Evolutionary conservation across 2,329 filamentous ascomycete genomes (phyloP).

Genomic region (Cylindrodendrum hubeiense): DNA sequence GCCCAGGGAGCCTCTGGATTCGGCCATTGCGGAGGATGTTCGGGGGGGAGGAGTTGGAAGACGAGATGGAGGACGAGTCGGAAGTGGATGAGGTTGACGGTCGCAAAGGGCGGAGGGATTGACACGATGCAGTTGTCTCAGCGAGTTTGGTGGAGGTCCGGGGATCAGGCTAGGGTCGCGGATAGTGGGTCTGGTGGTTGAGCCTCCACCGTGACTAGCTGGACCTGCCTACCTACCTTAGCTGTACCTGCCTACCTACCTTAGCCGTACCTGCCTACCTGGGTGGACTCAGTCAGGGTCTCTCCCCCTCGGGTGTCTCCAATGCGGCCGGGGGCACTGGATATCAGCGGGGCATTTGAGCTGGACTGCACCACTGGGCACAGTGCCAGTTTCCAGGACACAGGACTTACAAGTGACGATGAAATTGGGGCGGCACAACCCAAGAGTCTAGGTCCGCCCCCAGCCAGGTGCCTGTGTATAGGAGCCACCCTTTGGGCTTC

Average conservation of each 20-base stretch:
- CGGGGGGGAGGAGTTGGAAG: neutral
- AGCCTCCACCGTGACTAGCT: constrained; percentile 23
- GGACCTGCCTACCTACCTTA: constrained; percentile 27
- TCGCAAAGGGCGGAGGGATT: neutral
- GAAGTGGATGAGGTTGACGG: neutral
- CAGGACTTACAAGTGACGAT: no score
- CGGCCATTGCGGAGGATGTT: constrained; percentile 21
- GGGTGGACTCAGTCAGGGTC: constrained; percentile 16
- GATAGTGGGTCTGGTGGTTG: constrained; percentile 26
- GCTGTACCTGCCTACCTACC: constrained; percentile 29
- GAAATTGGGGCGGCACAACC: no score
- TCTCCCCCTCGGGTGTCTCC: no score
- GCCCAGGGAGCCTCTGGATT: constrained; percentile 64
- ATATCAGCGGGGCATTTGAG: no score
- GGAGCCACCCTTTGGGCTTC: no score
- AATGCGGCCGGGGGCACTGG: no score
- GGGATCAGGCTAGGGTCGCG: constrained; percentile 4
- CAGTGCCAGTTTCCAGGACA: no score
- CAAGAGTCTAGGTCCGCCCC: no score
- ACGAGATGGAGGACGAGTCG: neutral
- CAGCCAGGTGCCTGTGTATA: no score
- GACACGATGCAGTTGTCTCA: neutral
- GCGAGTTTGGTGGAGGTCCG: neutral
- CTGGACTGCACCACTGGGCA: no score
- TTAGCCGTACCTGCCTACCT: constrained; percentile 31